These are phyloP conservation scores for Jasminum sambac DNA, from an alignment of 257 asterid species.

Conservation along the genomic window DNA sequence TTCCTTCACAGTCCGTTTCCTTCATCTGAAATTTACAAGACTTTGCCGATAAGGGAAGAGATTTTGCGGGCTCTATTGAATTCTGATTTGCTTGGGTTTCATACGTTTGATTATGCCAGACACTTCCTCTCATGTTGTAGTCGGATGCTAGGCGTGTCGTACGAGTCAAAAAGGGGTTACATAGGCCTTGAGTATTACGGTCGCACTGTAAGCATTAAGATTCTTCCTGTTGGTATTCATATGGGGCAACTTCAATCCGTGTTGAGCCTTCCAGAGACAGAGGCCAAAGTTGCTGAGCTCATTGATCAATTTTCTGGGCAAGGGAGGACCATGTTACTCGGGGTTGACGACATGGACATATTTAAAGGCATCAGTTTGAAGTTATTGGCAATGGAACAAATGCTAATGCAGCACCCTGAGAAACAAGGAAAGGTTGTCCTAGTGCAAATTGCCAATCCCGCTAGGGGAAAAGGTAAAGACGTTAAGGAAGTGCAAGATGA, in stretches of 20 bases:
- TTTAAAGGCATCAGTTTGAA: constrained; percentile 84
- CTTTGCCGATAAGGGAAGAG: constrained; percentile 81
- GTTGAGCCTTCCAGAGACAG: constrained; percentile 60
- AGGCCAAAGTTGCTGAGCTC: constrained; percentile 63
- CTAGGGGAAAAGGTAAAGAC: constrained; percentile 78
- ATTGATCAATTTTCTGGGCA: constrained; percentile 47
- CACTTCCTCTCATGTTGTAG: constrained; percentile 91
- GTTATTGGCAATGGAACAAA: constrained; percentile 83
- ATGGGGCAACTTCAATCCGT: constrained; percentile 86
- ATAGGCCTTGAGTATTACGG: constrained; percentile 91
- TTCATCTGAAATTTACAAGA: constrained; percentile 77
- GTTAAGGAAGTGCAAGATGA: constrained; percentile 88
- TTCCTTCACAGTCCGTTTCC: constrained; percentile 89
- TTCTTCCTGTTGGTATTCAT: constrained; percentile 91
- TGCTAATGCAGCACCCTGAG: constrained; percentile 73
- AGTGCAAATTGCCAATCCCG: constrained; percentile 92
- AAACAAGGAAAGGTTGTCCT: constrained; percentile 83
- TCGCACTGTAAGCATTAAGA: constrained; percentile 81
- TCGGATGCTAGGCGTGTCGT: constrained; percentile 79
- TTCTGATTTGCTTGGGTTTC: constrained; percentile 85
- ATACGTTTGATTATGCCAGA: constrained; percentile 83
- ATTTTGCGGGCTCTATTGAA: constrained; percentile 67
- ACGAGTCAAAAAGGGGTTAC: constrained; percentile 88
- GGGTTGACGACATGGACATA: constrained; percentile 92
- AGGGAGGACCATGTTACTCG: constrained; percentile 74